These are phyloP conservation scores for Acidomyces sp. DNA, from an alignment of 495 filamentous ascomycete species.

Conservation along the genomic window DNA sequence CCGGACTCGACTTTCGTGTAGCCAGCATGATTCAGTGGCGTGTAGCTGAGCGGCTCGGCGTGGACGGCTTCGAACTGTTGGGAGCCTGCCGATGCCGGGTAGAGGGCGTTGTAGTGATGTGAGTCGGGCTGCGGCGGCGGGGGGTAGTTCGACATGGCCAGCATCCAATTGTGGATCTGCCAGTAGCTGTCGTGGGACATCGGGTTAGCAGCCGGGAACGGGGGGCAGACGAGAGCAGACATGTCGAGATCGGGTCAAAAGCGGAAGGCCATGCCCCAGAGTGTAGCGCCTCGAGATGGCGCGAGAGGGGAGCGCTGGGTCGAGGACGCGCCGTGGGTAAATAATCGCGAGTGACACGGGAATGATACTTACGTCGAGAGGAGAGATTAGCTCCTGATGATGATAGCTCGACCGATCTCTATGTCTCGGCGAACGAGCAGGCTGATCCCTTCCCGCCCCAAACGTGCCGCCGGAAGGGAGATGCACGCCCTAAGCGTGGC, in stretches of 20 bases:
- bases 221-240: conserved; percentile 3
- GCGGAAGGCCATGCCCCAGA: background rate
- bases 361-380: conserved; percentile 2
- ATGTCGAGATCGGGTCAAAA: conserved; percentile 1
- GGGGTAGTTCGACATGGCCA: conserved; percentile 20
- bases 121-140: conserved; percentile 16
- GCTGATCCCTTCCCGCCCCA: background rate
- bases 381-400: background rate
- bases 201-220: background rate
- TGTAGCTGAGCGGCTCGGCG: conserved; percentile 10
- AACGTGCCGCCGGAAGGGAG: background rate
- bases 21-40: conserved; percentile 8
- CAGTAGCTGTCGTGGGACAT: conserved; percentile 5
- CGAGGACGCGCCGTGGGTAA: background rate
- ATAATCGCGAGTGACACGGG: background rate
- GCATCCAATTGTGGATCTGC: conserved; percentile 19
- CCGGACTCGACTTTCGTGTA: conserved; percentile 18
- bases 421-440: background rate
- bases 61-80: conserved; percentile 11
- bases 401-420: background rate
- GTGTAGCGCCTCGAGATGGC: background rate
- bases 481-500: background rate
- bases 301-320: background rate
- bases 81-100: conserved; percentile 10
- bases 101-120: conserved; percentile 18